phyloP scores from a whole-genome alignment of 805 yeast genomes.

The Ogataea nakhonphanomensis region DNA sequence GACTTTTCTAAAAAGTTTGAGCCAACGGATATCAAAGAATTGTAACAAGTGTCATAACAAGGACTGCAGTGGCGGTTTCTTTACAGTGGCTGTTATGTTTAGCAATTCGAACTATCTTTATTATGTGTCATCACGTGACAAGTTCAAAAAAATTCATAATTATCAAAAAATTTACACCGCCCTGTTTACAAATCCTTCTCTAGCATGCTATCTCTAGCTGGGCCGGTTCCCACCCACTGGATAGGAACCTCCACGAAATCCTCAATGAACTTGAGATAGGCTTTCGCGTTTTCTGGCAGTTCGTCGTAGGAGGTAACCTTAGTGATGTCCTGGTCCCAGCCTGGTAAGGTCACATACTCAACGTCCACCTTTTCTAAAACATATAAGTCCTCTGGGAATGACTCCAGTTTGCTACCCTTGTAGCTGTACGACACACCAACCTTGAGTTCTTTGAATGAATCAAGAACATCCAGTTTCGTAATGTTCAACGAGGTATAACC shows the following conservation, averaged over 20 bases:
- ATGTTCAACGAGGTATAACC: conserved; percentile 94
- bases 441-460: conserved; percentile 81
- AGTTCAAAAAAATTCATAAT: not conserved
- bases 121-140: conserved; percentile 18
- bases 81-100: conserved; percentile 6
- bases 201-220: conserved; percentile 92
- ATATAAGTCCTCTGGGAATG: conserved; percentile 91
- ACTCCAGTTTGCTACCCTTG: conserved; percentile 68
- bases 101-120: conserved; percentile 9
- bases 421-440: conserved; percentile 81
- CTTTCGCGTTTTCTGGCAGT: conserved; percentile 83
- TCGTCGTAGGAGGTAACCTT: conserved; percentile 64
- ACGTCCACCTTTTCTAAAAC: conserved; percentile 87
- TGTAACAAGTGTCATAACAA: not conserved
- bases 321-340: conserved; percentile 89
- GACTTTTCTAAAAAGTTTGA: too few relatives aligned
- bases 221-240: conserved; percentile 98
- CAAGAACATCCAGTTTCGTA: conserved; percentile 94
- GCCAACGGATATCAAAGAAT: not conserved
- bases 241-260: conserved; percentile 79
- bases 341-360: conserved; percentile 86
- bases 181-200: conserved; percentile 38
- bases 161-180: conserved; percentile 4
- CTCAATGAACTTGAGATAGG: conserved; percentile 82
- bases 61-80: not conserved